Percentiles rank a stretch among this genome's conserved stretches.
Conservation (phyloP, 495 filamentous ascomycete genomes). For the Penicillium mononematosum region DNA sequence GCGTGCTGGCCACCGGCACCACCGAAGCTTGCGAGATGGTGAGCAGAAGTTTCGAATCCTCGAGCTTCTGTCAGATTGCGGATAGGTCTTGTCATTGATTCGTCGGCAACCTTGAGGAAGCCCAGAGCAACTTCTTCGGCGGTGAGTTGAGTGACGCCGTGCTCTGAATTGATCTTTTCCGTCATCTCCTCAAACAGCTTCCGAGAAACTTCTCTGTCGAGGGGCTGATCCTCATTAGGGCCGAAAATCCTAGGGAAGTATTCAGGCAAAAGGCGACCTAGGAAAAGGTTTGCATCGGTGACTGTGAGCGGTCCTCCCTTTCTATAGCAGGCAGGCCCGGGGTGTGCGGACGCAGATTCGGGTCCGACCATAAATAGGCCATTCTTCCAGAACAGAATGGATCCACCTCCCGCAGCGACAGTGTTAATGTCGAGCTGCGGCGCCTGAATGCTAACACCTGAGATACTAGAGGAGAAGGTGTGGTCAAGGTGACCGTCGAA, state of each 20-base stretch:
- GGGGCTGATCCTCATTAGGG: slow-evolving; percentile 79
- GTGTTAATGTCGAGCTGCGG: slow-evolving; percentile 98
- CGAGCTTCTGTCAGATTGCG: slow-evolving; percentile 53
- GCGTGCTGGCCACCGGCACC: slow-evolving; percentile 57
- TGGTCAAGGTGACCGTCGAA: slow-evolving; percentile 95
- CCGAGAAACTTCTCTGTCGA: slow-evolving; percentile 76
- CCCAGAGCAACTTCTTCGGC: slow-evolving; percentile 79
- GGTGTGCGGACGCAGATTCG: slow-evolving; percentile 89
- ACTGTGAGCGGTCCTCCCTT: slow-evolving; percentile 92
- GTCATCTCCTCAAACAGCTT: slow-evolving; percentile 76
- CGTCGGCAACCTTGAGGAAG: slow-evolving; percentile 55
- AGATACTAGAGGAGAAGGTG: not conserved
- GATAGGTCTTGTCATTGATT: slow-evolving; percentile 55
- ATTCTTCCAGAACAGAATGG: slow-evolving; percentile 83
- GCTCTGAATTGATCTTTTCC: slow-evolving; percentile 74
- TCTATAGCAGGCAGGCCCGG: slow-evolving; percentile 90
- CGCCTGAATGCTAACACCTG: slow-evolving; percentile 85
- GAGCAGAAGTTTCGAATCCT: slow-evolving; percentile 49
- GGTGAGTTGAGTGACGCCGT: slow-evolving; percentile 42
- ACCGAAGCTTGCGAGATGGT: slow-evolving; percentile 54
- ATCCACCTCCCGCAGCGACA: slow-evolving; percentile 93
- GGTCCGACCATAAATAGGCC: slow-evolving; percentile 93
- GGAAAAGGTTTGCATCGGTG: slow-evolving; percentile 89
- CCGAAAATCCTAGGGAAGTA: slow-evolving; percentile 99
- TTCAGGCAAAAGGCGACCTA: slow-evolving; percentile 83